Base-by-base conservation (phyloP, 257 asterid genomes). In the Gynochthodes officinalis region DNA sequence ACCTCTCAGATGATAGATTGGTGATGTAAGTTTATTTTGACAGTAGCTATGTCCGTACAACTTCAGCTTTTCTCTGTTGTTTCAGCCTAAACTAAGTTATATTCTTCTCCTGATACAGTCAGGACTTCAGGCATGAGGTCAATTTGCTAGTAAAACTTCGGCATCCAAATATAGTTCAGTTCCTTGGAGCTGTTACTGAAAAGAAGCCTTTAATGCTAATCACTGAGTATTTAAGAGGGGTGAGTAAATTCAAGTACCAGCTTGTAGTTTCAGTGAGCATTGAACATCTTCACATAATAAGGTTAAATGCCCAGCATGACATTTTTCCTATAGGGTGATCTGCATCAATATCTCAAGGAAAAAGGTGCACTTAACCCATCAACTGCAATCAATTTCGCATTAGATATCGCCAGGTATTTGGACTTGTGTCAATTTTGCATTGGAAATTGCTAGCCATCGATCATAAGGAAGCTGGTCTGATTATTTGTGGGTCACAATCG, bases 121-220 rank as follows among this genome's bases (percentile, higher is more conserved):
- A 94, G 88, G 99, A 94, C 85, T 94, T 91, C 86, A 89, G 97
- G 84, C 99, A 94, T 73, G 97, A 91, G 88, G 99, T 91, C 71
- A 89, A 89, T 80, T 88, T 94, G 90, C 89, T 94, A 52, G 99
- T 94, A 84, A 94, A 94, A 87, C 98, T 94, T 79, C 97, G 99
- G 58, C 99, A 94, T 85, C 99, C 99, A 73, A 94, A 94, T 83
- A 84, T 94, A 60, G 99, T 94, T 83, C 98, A 94, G 77, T 94
- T 94, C 80, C 93, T 91, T 76, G 99, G 98, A 86, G 99, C 98
- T 46, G 97, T 92, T 65, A 91, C 98, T 39, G 92, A 90, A 62
- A 94, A 75, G 86, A 91, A 94, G 83, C 99, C 99, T 64, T 82
- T 94, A 71, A 91, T 94, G 99, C 84, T 94, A 76, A 88, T 94